phyloP scores from a whole-genome alignment of 345 rosid genomes.

The Gossypium bickii region DNA sequence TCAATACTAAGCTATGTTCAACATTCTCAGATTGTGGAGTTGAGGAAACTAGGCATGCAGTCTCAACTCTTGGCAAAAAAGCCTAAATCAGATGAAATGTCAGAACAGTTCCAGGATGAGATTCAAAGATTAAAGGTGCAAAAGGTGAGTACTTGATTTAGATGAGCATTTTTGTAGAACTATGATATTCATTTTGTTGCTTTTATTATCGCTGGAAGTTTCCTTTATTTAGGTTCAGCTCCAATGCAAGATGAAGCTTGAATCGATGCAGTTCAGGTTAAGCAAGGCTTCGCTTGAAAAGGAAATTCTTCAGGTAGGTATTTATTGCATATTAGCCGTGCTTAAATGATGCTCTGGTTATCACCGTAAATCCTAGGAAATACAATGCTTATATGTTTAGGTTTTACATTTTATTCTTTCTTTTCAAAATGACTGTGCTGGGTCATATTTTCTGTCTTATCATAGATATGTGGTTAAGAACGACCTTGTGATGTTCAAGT shows the following conservation, averaged over 20 bases:
- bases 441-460: background rate
- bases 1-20: constrained; percentile 5
- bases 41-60: constrained; percentile 52
- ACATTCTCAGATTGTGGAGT: constrained; percentile 46
- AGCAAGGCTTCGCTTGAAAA: constrained; percentile 67
- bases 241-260: constrained; percentile 84
- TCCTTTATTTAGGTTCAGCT: constrained; percentile 64
- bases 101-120: constrained; percentile 46
- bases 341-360: background rate
- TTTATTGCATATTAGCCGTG: background rate
- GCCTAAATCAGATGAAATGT: constrained; percentile 45
- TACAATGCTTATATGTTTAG: background rate
- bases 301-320: constrained; percentile 79
- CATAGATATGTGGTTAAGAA: background rate
- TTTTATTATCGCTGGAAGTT: background rate
- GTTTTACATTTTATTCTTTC: background rate
- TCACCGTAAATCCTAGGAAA: background rate
- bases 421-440: background rate
- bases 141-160: constrained; percentile 44
- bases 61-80: constrained; percentile 57
- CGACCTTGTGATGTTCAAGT: background rate
- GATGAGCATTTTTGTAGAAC: constrained; percentile 6
- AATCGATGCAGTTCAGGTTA: constrained; percentile 70
- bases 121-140: constrained; percentile 76
- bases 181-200: constrained; percentile 3